A percentile compares a stretch with the other conserved stretches of the same genome.
Conservation (phyloP, 1,284 basidiomycete species). For the Phellinidium pouzarii region DNA sequence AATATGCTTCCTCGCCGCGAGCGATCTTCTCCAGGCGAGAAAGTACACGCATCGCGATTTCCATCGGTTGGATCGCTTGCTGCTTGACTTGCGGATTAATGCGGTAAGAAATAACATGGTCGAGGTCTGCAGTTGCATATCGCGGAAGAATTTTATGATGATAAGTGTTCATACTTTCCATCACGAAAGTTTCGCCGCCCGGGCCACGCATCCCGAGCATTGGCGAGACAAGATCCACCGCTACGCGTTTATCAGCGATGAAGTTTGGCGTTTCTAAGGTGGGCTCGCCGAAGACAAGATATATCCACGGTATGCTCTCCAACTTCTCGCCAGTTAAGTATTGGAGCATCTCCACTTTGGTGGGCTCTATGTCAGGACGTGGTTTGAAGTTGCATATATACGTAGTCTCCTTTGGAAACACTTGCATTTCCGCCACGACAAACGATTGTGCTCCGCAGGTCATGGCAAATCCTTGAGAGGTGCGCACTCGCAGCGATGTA, state of each 20-base stretch:
- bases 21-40: constrained; percentile 7
- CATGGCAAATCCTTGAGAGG: constrained; percentile 1
- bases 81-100: background rate
- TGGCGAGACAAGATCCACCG: constrained; percentile 2
- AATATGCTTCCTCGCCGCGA: constrained; percentile 1
- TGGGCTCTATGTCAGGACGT: background rate
- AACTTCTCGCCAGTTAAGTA: background rate
- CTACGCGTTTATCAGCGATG: background rate
- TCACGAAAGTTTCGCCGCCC: constrained; percentile 7
- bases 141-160: constrained; percentile 5
- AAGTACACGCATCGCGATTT: constrained; percentile 11
- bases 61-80: background rate
- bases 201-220: constrained; percentile 12
- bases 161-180: background rate
- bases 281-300: constrained; percentile 5
- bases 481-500: constrained; percentile 9
- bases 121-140: background rate
- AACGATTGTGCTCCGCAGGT: constrained; percentile 3
- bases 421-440: background rate
- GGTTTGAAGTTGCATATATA: constrained; percentile 5
- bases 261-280: background rate
- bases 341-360: background rate
- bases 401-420: background rate
- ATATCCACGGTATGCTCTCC: constrained; percentile 4
- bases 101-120: background rate